Base-by-base conservation (phyloP, 306 rosid species). In the Quillaja saponaria region DNA sequence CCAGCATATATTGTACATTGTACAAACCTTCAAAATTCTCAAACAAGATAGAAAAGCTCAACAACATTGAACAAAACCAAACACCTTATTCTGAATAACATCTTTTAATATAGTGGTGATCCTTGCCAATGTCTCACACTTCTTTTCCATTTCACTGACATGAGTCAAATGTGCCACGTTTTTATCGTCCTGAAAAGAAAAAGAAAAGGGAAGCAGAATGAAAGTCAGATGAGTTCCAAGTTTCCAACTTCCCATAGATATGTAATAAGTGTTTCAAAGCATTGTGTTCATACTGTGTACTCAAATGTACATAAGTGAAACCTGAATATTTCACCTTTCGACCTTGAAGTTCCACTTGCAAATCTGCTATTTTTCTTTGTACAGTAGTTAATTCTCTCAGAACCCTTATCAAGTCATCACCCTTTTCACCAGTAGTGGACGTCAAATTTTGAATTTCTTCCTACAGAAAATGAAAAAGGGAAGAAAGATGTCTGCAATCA, bases 261-360 rank as follows among this genome's bases (percentile, higher is more conserved):
- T 31, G 19, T 25, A n/a, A 21, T 59, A 19, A 33, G 45, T 59
- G 4, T 34, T 14, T 4, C 12, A 66, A 38, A 11, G 9, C 14
- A 13, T 7, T 44, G 48, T 7, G 31, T 49, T n/a, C n/a, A 1
- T 33, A 3, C 0, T 8, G 45, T 45, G 34, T 50, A 65, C 19
- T 8, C 4, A 34, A 64, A 51, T 13, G 18, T 4, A 15, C n/a
- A 69, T 61, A 66, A 28, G 20, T 8, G 13, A 50, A 64, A 64
- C 25, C 0, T 4, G 28, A 75, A 65, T 6, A 44, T 12, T 47
- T 55, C 62, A 89, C 96, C 85, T 92, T 92, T 73, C 99, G 86
- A 47, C 95, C 95, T 81, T 92, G 99, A 75, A 92, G 99, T 72
- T 92, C 96, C 15, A 89, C 99, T 81, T 92, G 97, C 67, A 92